These are phyloP conservation scores for Pseudozyma sp. DNA, from an alignment of 1,284 basidiomycete genomes.

Conservation along the genomic window DNA sequence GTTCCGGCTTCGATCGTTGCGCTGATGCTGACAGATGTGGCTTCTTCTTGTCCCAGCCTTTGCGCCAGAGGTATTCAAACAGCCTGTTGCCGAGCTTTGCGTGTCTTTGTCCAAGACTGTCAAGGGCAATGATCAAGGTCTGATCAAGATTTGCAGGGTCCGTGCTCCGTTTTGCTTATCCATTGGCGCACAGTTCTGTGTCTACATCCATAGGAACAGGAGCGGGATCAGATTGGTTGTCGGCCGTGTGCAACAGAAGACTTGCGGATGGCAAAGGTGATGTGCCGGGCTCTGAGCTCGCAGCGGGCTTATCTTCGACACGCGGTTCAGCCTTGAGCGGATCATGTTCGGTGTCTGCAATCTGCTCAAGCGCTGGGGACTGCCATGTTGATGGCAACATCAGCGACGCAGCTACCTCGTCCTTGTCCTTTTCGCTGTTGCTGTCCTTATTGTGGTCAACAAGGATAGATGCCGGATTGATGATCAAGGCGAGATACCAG, in stretches of 20 bases:
- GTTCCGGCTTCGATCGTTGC: background rate
- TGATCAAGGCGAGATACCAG: slow-evolving; percentile 97
- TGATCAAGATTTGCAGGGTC: slow-evolving; percentile 14
- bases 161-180: background rate
- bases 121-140: slow-evolving; percentile 71
- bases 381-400: background rate
- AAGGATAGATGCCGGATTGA: slow-evolving; percentile 75
- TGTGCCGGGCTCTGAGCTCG: slow-evolving; percentile 10
- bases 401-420: slow-evolving; percentile 17
- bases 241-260: slow-evolving; percentile 2
- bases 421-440: slow-evolving; percentile 27
- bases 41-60: slow-evolving; percentile 82
- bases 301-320: background rate
- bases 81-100: slow-evolving; percentile 76
- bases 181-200: background rate
- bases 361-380: background rate
- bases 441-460: slow-evolving; percentile 8
- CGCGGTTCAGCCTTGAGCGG: background rate
- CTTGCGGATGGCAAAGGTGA: slow-evolving; percentile 9
- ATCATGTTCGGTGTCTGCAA: background rate
- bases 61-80: slow-evolving; percentile 77
- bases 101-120: slow-evolving; percentile 83
- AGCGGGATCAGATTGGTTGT: background rate
- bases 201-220: slow-evolving; percentile 22
- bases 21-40: slow-evolving; percentile 41